A percentile compares a stretch with the other conserved stretches of the same genome.
phyloP scores from a whole-genome alignment of 2,329 filamentous ascomycete genomes.

The Cytospora chrysosperma region DNA sequence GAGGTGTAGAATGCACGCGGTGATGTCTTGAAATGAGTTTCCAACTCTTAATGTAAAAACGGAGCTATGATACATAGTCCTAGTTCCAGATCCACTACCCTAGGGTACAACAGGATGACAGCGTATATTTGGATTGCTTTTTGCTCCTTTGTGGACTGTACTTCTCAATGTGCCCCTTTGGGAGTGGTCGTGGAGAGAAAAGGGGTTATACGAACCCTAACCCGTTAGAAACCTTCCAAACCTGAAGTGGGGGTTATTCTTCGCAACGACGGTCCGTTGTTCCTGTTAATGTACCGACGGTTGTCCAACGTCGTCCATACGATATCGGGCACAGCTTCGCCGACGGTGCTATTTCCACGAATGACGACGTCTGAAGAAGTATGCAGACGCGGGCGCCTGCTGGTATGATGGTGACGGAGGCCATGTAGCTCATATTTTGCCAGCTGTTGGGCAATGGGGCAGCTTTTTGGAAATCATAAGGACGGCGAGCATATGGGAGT shows the following conservation, averaged over 20 bases:
- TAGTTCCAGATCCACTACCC: no score
- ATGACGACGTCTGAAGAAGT: slow-evolving; percentile 1
- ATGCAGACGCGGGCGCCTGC: neutral
- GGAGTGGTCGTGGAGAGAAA: no score
- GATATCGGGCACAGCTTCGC: slow-evolving; percentile 15
- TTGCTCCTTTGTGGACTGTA: no score
- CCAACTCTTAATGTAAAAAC: no score
- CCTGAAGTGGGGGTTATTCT: neutral
- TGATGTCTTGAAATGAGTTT: no score
- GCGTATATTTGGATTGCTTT: no score
- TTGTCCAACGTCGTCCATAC: neutral
- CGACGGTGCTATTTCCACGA: slow-evolving; percentile 20
- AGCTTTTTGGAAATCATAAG: neutral
- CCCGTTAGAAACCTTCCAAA: no score
- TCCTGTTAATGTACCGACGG: slow-evolving; percentile 2
- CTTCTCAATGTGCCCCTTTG: no score
- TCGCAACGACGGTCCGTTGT: slow-evolving; percentile 18
- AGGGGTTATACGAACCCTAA: neutral
- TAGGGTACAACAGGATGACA: no score
- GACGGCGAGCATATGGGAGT: neutral
- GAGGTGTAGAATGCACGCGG: no score
- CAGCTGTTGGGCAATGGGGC: neutral
- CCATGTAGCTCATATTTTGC: neutral
- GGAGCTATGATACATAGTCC: no score
- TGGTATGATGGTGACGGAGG: neutral